Conservation (phyloP, 176 grass and related monocot genomes). For the Miscanthus lutarioriparius region DNA sequence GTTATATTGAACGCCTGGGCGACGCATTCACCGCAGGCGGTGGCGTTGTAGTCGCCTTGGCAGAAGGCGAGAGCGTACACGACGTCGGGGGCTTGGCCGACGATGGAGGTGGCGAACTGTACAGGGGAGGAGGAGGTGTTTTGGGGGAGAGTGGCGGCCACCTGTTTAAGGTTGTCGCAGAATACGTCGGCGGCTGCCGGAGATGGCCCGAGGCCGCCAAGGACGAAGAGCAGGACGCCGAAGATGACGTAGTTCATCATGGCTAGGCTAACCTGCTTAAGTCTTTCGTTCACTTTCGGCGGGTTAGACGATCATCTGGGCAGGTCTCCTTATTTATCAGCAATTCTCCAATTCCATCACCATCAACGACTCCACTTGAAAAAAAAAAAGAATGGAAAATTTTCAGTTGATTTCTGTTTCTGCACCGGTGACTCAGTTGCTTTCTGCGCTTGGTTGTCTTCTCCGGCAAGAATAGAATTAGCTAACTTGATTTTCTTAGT, state of each 20-base stretch:
- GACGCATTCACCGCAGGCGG: constrained; percentile 7
- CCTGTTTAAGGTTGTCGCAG: not conserved
- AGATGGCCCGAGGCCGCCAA: not conserved
- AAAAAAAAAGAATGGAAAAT: not conserved
- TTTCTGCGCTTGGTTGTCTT: not conserved
- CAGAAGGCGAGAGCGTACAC: constrained; percentile 43
- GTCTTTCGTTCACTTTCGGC: not conserved
- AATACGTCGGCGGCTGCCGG: not conserved
- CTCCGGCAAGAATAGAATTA: not conserved
- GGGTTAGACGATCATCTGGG: not conserved
- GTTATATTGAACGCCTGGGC: not conserved
- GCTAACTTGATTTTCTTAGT: not conserved
- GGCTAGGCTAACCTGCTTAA: not conserved
- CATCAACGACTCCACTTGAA: not conserved
- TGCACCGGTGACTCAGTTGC: not conserved
- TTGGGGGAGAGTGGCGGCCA: not conserved
- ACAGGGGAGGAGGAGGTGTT: not conserved
- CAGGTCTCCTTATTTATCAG: not conserved
- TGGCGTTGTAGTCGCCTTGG: constrained; percentile 35
- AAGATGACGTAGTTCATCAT: not conserved
- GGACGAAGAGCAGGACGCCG: not conserved
- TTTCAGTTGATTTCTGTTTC: not conserved
- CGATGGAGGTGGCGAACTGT: constrained; percentile 28
- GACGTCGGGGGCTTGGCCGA: not conserved
- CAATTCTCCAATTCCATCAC: not conserved